These are phyloP conservation scores for Fusarium coffeatum DNA, from an alignment of 2,329 filamentous ascomycete species.

Conservation along the genomic window DNA sequence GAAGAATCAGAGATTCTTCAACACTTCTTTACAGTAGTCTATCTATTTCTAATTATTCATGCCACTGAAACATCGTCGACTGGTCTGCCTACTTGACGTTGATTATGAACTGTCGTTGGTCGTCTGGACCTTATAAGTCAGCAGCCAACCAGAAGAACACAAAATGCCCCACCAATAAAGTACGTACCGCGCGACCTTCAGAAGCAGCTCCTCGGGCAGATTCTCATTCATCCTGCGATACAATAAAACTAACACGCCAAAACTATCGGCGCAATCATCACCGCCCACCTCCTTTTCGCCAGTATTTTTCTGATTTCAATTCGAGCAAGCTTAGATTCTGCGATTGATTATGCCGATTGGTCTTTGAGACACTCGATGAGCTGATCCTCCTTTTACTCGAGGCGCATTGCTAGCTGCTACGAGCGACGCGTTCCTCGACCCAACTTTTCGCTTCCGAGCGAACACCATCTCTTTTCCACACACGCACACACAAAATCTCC, in stretches of 20 bases:
- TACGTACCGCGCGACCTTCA: conserved; percentile 21
- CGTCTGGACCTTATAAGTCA: conserved; percentile 7
- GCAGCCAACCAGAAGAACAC: conserved; percentile 12
- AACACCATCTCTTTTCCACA: conserved; percentile 18
- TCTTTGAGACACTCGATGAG: conserved; percentile 45
- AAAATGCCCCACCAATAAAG: neutral
- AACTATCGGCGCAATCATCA: conserved; percentile 26
- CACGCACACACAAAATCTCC: neutral
- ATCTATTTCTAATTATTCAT: neutral
- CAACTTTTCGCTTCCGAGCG: conserved; percentile 28
- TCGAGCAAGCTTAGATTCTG: conserved; percentile 3
- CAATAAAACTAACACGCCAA: conserved; percentile 42
- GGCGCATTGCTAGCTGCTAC: conserved; percentile 48
- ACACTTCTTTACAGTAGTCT: too few relatives aligned
- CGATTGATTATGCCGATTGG: conserved; percentile 46
- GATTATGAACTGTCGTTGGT: neutral
- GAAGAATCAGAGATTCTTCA: neutral
- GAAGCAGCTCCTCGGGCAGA: conserved; percentile 19
- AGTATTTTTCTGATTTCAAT: neutral
- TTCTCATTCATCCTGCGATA: conserved; percentile 38
- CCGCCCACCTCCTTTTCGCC: conserved; percentile 9
- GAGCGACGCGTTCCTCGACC: conserved; percentile 48
- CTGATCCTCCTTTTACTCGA: conserved; percentile 45
- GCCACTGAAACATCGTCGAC: neutral
- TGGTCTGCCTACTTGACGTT: neutral